phyloP scores from a whole-genome alignment of 1,284 basidiomycete genomes.

The Tylopilus sp. region DNA sequence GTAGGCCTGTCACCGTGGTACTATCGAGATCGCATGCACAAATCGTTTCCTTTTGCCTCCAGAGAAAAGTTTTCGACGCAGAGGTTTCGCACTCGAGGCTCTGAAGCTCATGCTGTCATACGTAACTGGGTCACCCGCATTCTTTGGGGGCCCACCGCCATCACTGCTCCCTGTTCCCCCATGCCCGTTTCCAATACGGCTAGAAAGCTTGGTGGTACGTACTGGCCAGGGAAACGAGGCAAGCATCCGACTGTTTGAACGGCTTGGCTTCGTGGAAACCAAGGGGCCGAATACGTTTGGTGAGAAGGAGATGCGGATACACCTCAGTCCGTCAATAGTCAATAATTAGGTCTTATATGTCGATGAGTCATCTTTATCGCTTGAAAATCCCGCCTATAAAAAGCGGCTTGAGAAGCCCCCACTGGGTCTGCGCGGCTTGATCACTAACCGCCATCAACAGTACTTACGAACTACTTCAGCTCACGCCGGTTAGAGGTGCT shows the following conservation, averaged over 20 bases:
- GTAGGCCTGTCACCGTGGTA: conserved; percentile 33
- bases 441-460: conserved; percentile 10
- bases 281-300: conserved; percentile 46
- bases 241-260: conserved; percentile 46
- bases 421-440: conserved; percentile 2
- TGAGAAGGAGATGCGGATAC: conserved; percentile 47
- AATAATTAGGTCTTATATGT: conserved; percentile 6
- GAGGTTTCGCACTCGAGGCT: conserved; percentile 65
- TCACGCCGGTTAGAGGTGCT: background rate
- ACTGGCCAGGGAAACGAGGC: conserved; percentile 51
- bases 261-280: conserved; percentile 46
- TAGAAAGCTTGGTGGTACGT: conserved; percentile 48
- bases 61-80: conserved; percentile 61
- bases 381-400: conserved; percentile 14
- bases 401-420: background rate
- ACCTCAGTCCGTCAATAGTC: too few species aligned
- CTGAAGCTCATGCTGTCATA: conserved; percentile 65
- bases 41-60: conserved; percentile 1
- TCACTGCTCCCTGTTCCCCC: conserved; percentile 16
- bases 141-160: conserved; percentile 9
- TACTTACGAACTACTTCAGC: background rate
- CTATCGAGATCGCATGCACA: background rate
- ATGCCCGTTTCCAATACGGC: conserved; percentile 36
- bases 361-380: too few species aligned
- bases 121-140: conserved; percentile 39